Evolutionary conservation across 2,329 filamentous ascomycete genomes (phyloP).

Genomic region (Coniochaeta sp.): DNA sequence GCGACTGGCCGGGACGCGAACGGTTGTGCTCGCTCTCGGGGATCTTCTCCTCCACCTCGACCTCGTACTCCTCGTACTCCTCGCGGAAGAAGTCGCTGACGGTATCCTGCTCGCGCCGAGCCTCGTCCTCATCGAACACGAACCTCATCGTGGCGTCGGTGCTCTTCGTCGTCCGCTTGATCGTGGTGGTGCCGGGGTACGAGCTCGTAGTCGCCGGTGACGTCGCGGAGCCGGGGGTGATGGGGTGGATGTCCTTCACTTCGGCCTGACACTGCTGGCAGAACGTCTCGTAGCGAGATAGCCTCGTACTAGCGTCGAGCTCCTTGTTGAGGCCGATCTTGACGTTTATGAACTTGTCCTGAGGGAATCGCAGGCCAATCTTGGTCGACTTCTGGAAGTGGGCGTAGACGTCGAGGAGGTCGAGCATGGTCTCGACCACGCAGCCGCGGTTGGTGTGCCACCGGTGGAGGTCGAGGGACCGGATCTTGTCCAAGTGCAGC

Average conservation of each 20-base stretch:
- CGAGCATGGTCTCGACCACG: slow-evolving; percentile 73
- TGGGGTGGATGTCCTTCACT: slow-evolving; percentile 21
- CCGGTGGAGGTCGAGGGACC: slow-evolving; percentile 40
- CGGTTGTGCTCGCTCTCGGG: slow-evolving; percentile 20
- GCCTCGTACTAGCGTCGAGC: slow-evolving; percentile 49
- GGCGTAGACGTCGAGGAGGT: slow-evolving; percentile 87
- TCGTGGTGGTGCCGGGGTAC: slow-evolving; percentile 23
- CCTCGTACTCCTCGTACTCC: slow-evolving; percentile 69
- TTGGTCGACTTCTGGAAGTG: slow-evolving; percentile 71
- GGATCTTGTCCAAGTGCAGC: slow-evolving; percentile 42
- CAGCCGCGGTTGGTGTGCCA: slow-evolving; percentile 38
- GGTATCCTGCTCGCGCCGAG: slow-evolving; percentile 60
- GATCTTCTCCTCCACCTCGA: slow-evolving; percentile 65
- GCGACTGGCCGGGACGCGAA: slow-evolving; percentile 7
- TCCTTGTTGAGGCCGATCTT: slow-evolving; percentile 84
- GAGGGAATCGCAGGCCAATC: slow-evolving; percentile 63
- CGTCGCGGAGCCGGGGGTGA: slow-evolving; percentile 27
- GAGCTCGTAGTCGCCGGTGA: slow-evolving; percentile 32
- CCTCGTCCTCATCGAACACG: slow-evolving; percentile 74
- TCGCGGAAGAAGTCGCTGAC: slow-evolving; percentile 64
- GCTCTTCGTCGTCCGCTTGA: slow-evolving; percentile 36
- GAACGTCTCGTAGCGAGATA: slow-evolving; percentile 58
- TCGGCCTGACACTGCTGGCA: slow-evolving; percentile 44
- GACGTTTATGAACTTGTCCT: slow-evolving; percentile 76
- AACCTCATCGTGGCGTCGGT: slow-evolving; percentile 76